Conservation (phyloP, 495 filamentous ascomycete species). For the Aspergillus sclerotioniger region DNA sequence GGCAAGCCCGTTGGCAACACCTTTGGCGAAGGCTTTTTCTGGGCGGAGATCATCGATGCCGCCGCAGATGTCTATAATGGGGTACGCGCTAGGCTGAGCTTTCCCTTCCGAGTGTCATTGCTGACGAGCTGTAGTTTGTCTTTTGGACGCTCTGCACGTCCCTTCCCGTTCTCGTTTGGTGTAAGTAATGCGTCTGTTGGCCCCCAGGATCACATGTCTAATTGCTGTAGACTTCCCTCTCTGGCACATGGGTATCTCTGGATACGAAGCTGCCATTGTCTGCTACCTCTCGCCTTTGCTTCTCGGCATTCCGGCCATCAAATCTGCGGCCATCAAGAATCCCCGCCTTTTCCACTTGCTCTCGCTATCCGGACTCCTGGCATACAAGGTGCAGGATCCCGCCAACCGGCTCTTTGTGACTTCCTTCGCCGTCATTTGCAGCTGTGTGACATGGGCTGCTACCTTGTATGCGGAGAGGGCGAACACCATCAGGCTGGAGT, state of each 20-base stretch:
- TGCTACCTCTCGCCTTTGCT: slow-evolving; percentile 77
- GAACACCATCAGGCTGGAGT: slow-evolving; percentile 74
- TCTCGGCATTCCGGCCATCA: slow-evolving; percentile 69
- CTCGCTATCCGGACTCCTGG: slow-evolving; percentile 74
- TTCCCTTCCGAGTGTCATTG: not conserved
- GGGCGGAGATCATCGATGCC: slow-evolving; percentile 73
- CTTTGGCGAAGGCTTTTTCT: slow-evolving; percentile 70
- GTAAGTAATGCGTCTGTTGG: slow-evolving; percentile 52
- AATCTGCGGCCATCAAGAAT: slow-evolving; percentile 64
- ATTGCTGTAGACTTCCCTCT: slow-evolving; percentile 77
- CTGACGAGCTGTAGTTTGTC: slow-evolving; percentile 63
- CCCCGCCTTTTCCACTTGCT: slow-evolving; percentile 68
- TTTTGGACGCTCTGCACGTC: slow-evolving; percentile 96
- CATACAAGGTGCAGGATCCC: slow-evolving; percentile 72
- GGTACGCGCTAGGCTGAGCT: slow-evolving; percentile 45
- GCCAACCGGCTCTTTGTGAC: slow-evolving; percentile 76
- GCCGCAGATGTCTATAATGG: slow-evolving; percentile 90
- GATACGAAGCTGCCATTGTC: slow-evolving; percentile 88
- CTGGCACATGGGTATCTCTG: slow-evolving; percentile 99
- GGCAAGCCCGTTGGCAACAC: slow-evolving; percentile 68
- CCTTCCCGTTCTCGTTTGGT: slow-evolving; percentile 88
- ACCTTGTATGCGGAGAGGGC: slow-evolving; percentile 74
- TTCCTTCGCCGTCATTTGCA: slow-evolving; percentile 72
- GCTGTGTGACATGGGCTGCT: slow-evolving; percentile 78
- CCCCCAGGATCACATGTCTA: slow-evolving; percentile 7